Evolutionary conservation across 805 yeast species (phyloP).

Genomic region (Saturnispora halmiae): DNA sequence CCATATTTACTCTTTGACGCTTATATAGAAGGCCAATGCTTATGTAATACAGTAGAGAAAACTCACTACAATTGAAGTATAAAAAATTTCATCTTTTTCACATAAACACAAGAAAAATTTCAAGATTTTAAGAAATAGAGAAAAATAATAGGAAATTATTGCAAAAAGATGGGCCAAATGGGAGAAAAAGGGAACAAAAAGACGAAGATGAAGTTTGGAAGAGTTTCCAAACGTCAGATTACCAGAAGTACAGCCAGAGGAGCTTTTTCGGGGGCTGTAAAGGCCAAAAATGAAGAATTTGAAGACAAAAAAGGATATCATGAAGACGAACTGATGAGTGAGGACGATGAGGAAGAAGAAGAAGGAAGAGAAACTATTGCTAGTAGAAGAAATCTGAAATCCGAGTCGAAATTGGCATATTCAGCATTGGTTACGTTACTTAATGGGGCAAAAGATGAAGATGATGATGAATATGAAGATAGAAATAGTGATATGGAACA

Average conservation of each 20-base stretch:
- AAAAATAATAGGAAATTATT: too few relatives aligned
- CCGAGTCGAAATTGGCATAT: conserved; percentile 23
- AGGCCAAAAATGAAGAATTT: not conserved
- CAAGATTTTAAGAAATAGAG: too few relatives aligned
- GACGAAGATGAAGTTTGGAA: conserved; percentile 37
- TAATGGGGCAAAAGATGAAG: conserved; percentile 16
- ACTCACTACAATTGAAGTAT: too few relatives aligned
- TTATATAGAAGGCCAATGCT: too few relatives aligned
- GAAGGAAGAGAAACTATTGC: conserved; percentile 17
- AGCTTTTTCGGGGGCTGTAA: conserved; percentile 12
- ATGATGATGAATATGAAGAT: conserved; percentile 3
- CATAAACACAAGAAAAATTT: too few relatives aligned
- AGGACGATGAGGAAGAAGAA: conserved; percentile 17
- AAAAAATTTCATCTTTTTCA: too few relatives aligned
- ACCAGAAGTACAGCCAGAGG: conserved; percentile 40
- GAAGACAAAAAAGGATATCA: conserved; percentile 5
- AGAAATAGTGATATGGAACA: conserved; percentile 11
- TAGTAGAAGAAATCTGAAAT: conserved; percentile 9
- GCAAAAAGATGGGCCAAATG: not conserved
- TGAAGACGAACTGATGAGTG: conserved; percentile 19
- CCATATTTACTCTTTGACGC: too few relatives aligned
- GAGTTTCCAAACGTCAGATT: conserved; percentile 52
- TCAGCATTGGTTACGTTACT: conserved; percentile 23
- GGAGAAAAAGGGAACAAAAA: conserved; percentile 4
- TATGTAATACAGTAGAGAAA: too few relatives aligned